Evolutionary conservation across 352 stramenopile genomes (phyloP).

Genomic region (Phytophthora fragariaefolia): DNA sequence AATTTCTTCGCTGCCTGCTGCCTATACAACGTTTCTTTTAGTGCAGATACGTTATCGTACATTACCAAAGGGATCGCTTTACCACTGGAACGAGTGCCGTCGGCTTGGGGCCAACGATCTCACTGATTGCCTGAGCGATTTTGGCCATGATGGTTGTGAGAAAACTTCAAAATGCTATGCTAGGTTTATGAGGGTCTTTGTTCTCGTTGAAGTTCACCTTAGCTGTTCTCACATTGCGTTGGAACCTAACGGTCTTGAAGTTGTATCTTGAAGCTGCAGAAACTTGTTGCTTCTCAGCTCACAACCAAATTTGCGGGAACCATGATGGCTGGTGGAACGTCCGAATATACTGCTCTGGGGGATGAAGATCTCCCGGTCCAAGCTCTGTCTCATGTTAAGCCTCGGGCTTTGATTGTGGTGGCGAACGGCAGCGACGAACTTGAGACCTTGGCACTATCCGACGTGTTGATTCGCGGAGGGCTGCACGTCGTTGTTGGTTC

Average conservation of each 20-base stretch:
- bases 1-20: conserved; percentile 68
- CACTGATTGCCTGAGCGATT: conserved; percentile 54
- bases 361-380: conserved; percentile 37
- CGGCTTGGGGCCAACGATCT: conserved; percentile 70
- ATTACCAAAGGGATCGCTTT: not conserved
- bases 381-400: conserved; percentile 50
- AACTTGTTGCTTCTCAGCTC: conserved; percentile 4
- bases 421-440: conserved; percentile 74
- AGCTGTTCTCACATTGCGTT: conserved; percentile 26
- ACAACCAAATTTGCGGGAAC: conserved; percentile 26
- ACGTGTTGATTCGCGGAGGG: conserved; percentile 61
- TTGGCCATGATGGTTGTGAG: conserved; percentile 41
- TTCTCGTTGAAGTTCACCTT: conserved; percentile 33
- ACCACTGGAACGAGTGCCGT: conserved; percentile 73
- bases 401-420: conserved; percentile 65
- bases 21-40: conserved; percentile 24
- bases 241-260: conserved; percentile 42
- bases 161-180: conserved; percentile 5
- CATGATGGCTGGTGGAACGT: conserved; percentile 36
- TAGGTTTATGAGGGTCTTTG: too few species aligned
- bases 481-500: conserved; percentile 66
- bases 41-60: not conserved
- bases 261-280: not conserved
- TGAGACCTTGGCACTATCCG: conserved; percentile 67
- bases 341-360: conserved; percentile 27